phyloP scores from a whole-genome alignment of 768 basidiomycete genomes.

The Rhodotorula sphaerocarpa region DNA sequence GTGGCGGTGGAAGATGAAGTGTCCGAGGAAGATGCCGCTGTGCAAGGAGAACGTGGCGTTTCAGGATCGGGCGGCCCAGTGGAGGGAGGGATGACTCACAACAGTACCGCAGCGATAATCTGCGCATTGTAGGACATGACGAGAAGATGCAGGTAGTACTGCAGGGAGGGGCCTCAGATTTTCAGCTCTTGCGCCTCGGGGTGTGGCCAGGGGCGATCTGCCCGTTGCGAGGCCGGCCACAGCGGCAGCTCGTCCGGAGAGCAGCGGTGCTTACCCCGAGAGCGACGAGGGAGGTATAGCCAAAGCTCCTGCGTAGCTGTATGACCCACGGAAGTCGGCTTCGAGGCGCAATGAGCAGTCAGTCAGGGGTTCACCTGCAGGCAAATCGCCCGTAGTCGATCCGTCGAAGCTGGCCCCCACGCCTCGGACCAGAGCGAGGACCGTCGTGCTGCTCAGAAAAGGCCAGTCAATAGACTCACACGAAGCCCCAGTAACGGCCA shows the following conservation, averaged over 20 bases:
- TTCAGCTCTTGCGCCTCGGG: background rate
- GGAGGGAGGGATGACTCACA: conserved; percentile 8
- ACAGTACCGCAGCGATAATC: conserved; percentile 19
- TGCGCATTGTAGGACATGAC: conserved; percentile 30
- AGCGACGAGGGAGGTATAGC: conserved; percentile 11
- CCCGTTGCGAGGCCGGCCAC: too few species aligned
- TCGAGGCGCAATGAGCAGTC: background rate
- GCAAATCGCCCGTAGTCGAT: too few species aligned
- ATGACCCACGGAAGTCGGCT: conserved; percentile 6
- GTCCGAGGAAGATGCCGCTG: conserved; percentile 27
- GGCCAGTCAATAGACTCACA: conserved; percentile 5
- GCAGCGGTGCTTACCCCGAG: background rate
- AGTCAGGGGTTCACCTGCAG: too few species aligned
- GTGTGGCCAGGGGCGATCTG: too few species aligned
- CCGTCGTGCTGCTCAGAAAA: too few species aligned
- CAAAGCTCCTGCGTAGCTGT: conserved; percentile 5
- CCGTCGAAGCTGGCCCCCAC: too few species aligned
- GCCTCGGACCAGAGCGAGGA: too few species aligned
- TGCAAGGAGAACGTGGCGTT: background rate
- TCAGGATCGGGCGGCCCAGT: too few species aligned
- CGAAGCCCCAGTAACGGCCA: conserved; percentile 8
- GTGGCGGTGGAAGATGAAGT: conserved; percentile 24
- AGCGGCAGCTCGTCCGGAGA: too few species aligned
- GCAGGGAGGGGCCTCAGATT: background rate
- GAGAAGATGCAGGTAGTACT: conserved; percentile 30